Evolutionary conservation across 371 early-diverging fungal species (phyloP), one percentile per base, ranked within the genome.

Genomic region (Rhizopus stolonifer): DNA sequence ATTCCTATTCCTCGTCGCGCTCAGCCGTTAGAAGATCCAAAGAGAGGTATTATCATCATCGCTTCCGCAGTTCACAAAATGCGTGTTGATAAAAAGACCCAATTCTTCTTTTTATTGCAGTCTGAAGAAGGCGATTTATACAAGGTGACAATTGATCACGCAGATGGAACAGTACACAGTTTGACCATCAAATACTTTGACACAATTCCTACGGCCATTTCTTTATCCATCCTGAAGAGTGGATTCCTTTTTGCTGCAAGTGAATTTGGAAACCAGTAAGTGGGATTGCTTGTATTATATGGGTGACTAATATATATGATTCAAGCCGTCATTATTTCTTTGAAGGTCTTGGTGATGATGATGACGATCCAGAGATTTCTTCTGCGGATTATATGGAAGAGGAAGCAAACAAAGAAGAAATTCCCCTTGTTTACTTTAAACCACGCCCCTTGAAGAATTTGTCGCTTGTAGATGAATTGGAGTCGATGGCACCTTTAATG

Each of bases 101-200:
- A 86, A 25, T 95, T 96, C 70, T 97, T 99, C 69, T 82, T 95
- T 42, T 72, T 98, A 49, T 64, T 89, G 19, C 99, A 98, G 60
- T 88, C 90, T 23, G 97, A 97, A 50, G 85, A 86, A 44, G 98
- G 99, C 29, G 97, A 98, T 71, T 65, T 99, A 43, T 98, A 90
- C 81, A 96, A 96, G 69, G 77, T 98, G 31, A 90, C 92, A 1
- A 83, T 96, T 69, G 93, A 93, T 33, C 88, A 87, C 56, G 79
- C 74, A 1, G 80, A 83, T 1, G 92, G 86, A 32, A 67, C 59
- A 24, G 89, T 90, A 3, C 71, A 72, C 23, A 79, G 74, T 3
- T 67, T 93, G 61, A 81, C 80, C 17, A 88, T 98, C 64, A 90
- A 90, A 64, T 98, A 96, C 58, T 98, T 96, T 72, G 97, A 98